Base-by-base conservation (phyloP, 1,139 yeast genomes). In the Geotrichum phurueaensis region DNA sequence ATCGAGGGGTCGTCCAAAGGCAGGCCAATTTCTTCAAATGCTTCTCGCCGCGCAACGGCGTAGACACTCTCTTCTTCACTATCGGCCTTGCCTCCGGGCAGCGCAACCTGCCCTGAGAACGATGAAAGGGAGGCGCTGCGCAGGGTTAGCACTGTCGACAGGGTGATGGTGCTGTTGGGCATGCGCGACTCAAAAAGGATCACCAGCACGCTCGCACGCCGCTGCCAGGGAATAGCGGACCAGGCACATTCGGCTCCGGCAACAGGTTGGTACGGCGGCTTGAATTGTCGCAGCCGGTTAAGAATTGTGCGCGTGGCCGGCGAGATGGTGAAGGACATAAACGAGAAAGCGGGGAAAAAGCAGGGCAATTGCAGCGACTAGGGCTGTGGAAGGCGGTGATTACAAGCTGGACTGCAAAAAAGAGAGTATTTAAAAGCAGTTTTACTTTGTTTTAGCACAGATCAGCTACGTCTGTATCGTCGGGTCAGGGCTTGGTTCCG, bases 41-140 rank as follows among this genome's bases (percentile, higher is more conserved):
- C 85, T 73, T 91, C 97, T 56, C 97, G 77, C 63, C 96, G 77
- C 0, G 96, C 85, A 47, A 87, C 86, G 58, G 79, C 79, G 80
- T 87, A 86, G 64, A 87, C 89, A 18, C 83, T 72, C 71, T 90
- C 97, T 3, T 76, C 69, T 7, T 61, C 70, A 49, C 51, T 54
- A 57, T 74, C 77, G 15, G 75, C 74, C 60, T 74, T 74, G 22
- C 76, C 97, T 2, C 97, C 97, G 2, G 97, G 97, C 23, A 91
- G 76, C 3, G 96, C 87, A 15, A 89, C 87, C 70, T 91, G 96
- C 6, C 97, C 96, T 0, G 96, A 87, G 73, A 89, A 91, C 60
- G 82, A 82, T 54, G 85, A 78, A 67, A 91, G 76, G 58, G 80
- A 78, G 56, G 88, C 79, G 13, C 96, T 85, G 64, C 97, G 75